Conservation (phyloP, 108 stramenopile genomes). For the Skeletonema costatum region DNA sequence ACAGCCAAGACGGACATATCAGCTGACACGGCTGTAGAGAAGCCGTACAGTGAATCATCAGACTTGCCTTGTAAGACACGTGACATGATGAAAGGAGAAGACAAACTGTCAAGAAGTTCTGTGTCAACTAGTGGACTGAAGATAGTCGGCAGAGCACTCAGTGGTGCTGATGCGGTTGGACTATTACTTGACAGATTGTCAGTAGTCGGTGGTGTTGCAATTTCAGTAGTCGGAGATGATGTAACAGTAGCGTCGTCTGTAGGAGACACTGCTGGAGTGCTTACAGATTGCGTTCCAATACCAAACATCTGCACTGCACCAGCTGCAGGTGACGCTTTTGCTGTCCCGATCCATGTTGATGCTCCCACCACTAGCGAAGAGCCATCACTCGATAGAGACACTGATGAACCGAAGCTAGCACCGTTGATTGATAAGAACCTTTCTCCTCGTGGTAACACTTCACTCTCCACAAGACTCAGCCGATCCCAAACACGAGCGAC, state of each 20-base stretch:
- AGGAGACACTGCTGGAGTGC: background rate
- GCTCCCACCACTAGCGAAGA: background rate
- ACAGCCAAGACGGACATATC: conserved; percentile 9
- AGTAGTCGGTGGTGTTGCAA: background rate
- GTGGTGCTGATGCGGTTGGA: background rate
- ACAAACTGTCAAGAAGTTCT: background rate
- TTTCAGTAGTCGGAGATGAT: background rate
- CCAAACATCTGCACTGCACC: background rate
- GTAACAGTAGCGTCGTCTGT: background rate
- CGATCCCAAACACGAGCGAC: too few relatives aligned
- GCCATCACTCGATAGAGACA: background rate
- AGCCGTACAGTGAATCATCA: background rate
- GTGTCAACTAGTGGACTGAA: background rate
- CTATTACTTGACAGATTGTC: background rate
- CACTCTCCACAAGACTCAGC: too few relatives aligned
- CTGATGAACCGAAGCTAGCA: background rate
- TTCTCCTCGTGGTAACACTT: background rate
- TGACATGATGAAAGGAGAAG: background rate
- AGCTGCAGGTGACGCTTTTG: background rate
- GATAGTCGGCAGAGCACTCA: background rate
- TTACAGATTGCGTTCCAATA: background rate
- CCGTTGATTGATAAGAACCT: background rate
- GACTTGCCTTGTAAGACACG: background rate
- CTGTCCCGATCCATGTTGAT: background rate
- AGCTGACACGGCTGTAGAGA: conserved; percentile 4